Evolutionary conservation across 345 rosid species (phyloP), one percentile per base, ranked within the genome.

Genomic region (Gossypium bickii): DNA sequence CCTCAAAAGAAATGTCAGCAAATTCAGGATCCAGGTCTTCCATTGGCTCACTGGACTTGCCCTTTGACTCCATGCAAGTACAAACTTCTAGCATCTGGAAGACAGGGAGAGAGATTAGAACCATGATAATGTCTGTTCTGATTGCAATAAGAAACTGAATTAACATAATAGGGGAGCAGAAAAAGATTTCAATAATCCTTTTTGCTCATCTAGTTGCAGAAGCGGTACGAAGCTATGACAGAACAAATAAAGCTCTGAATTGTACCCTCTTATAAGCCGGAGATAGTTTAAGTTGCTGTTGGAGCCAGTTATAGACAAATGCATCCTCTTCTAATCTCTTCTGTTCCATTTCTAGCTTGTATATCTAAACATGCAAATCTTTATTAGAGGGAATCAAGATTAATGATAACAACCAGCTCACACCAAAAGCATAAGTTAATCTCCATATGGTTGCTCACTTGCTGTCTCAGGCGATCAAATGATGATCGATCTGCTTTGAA

Each of bases 271-370:
- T 87, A 85, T 92, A 93, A n/a, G 92, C 97, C 9, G 98, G 97
- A 52, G 97, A 93, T 75, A 86, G 87, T 78, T 89, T 90, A 69
- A 93, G 94, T 78, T 90, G 98, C 70, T 88, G 90, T 52, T 93
- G 98, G 60, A 93, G 96, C 96, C 97, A 93, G 69, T 93, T 92
- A 79, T 92, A 93, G 48, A 93, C 96, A 87, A 82, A 86, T 27
- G 95, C 85, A 82, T 93, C 98, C 81, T 90, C 92, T 78, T 91
- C 92, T 78, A 93, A 81, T 80, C 94, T 87, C 86, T 89, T 92
- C 77, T 92, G 97, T 78, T 93, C 96, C 76, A 80, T 75, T 80
- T 93, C 97, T 74, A 93, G 83, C 87, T 92, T 90, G 83, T 80
- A 84, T 78, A 90, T 87, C 98, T 93, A 80, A 71, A 64, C 59